Base-by-base conservation (phyloP, 106 monocot species). In the Alisma plantagoaquatica region DNA sequence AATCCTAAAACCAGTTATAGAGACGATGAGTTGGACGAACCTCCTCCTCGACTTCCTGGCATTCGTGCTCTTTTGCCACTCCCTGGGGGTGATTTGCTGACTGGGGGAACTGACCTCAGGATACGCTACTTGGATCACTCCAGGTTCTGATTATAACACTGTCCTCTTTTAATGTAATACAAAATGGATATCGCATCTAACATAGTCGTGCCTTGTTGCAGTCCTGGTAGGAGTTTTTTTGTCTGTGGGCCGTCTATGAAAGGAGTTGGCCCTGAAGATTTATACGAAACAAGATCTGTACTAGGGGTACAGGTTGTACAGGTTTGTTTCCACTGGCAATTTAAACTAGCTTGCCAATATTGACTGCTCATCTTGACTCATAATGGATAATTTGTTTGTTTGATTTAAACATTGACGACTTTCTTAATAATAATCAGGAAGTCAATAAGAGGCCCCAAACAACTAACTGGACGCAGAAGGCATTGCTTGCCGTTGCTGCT, bases 221-320 rank as follows among this genome's bases (percentile, higher is more conserved):
- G 96, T 46, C 89, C 96, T 61, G 67, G 68, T 35, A 47, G 73
- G 42, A 89, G 89, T 72, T 96, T 76, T 53, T 65, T 53, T 23
- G 53, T 96, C 21, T 78, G 73, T 71, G 96, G 84, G 51, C 96
- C 96, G 53, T 78, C 96, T 49, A 62, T 52, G 20, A 81, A 72
- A 33, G 89, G 78, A 49, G 49, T 81, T 42, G 76, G 63, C 10
- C 73, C 76, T 59, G 77, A 96, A 33, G 77, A 75, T 53, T 53
- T 48, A 29, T 96, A 89, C 51, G 84, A 84, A 42, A 59, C 78
- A 38, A 77, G 66, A 56, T 89, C 96, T 44, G 62, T 62, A 50
- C 78, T 73, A 55, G 89, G 96, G 15, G 65, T 84, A 54, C 84
- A 88, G 52, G 73, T 96, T 76, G 89, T 96, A 53, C 89, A 89